Percentiles rank a stretch among this genome's conserved stretches.
Conservation (phyloP, 768 basidiomycete species). For the Hygrocybe coccinea region DNA sequence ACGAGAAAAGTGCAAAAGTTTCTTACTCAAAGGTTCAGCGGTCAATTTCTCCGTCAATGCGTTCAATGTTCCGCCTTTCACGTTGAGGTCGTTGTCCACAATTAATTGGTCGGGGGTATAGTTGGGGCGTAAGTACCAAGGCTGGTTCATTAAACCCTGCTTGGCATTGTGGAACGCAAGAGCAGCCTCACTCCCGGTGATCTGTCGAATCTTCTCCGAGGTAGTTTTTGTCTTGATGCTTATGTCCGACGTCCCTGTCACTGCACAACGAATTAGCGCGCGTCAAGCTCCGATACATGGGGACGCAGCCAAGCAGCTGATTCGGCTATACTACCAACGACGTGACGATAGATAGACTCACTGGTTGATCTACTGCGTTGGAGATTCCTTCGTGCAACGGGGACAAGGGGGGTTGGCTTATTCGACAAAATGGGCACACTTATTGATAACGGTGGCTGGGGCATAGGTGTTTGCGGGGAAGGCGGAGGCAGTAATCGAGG, state of each 20-base stretch:
- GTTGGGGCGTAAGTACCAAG: slow-evolving; percentile 59
- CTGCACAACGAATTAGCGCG: slow-evolving; percentile 26
- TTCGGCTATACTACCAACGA: slow-evolving; percentile 29
- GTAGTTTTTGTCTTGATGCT: slow-evolving; percentile 17
- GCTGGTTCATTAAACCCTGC: slow-evolving; percentile 32
- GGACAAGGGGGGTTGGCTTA: slow-evolving; percentile 35
- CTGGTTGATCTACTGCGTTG: slow-evolving; percentile 9
- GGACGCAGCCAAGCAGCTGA: slow-evolving; percentile 6
- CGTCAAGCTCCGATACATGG: background rate
- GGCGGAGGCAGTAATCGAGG: slow-evolving; percentile 21
- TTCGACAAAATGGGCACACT: slow-evolving; percentile 19
- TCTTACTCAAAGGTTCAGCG: slow-evolving; percentile 34
- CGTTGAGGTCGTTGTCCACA: slow-evolving; percentile 57
- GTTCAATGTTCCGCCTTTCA: slow-evolving; percentile 63
- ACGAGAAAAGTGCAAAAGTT: slow-evolving; percentile 37
- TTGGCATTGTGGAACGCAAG: slow-evolving; percentile 38
- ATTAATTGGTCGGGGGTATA: slow-evolving; percentile 56
- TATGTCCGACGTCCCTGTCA: slow-evolving; percentile 20
- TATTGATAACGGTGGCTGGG: slow-evolving; percentile 13
- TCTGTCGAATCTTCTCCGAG: slow-evolving; percentile 34
- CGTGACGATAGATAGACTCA: background rate
- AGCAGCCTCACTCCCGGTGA: slow-evolving; percentile 42
- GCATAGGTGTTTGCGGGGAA: slow-evolving; percentile 13
- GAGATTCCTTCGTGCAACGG: slow-evolving; percentile 8
- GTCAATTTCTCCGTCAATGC: slow-evolving; percentile 72